A percentile compares a stretch with the other conserved stretches of the same genome.
Conservation (phyloP, 441 rosid genomes). For the Breynia disticha region DNA sequence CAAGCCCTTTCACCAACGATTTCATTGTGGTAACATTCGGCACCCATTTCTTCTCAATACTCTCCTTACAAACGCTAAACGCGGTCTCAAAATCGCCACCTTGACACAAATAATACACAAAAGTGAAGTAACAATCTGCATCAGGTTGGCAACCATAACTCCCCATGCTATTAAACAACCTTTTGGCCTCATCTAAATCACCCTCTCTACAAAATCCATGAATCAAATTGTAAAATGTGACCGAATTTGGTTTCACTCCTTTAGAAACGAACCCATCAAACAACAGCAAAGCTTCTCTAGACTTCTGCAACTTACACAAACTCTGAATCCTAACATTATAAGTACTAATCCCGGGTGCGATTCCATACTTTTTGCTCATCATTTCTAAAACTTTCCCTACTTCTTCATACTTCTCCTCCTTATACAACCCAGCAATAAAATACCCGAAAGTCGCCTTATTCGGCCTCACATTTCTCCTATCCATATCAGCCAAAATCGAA, state of each 20-base stretch:
- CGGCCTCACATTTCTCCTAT: conserved; percentile 46
- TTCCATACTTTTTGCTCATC: conserved; percentile 46
- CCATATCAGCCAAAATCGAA: conserved; percentile 67
- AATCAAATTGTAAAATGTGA: conserved; percentile 48
- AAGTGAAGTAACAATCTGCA: conserved; percentile 41
- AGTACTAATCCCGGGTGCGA: conserved; percentile 26
- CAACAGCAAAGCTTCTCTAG: conserved; percentile 49
- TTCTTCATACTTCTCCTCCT: conserved; percentile 59
- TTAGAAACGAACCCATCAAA: conserved; percentile 31
- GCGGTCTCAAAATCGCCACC: conserved; percentile 56
- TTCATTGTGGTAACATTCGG: conserved; percentile 59
- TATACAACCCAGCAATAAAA: conserved; percentile 54
- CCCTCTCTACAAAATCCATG: conserved; percentile 63
- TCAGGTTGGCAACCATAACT: conserved; percentile 39
- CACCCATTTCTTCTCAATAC: conserved; percentile 62
- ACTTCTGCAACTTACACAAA: conserved; percentile 47
- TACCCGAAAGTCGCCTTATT: conserved; percentile 36
- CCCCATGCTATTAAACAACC: conserved; percentile 46
- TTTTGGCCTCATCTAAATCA: conserved; percentile 52
- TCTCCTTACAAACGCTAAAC: conserved; percentile 39
- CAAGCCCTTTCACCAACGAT: conserved; percentile 58
- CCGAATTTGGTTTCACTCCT: conserved; percentile 44
- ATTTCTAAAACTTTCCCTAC: conserved; percentile 50
- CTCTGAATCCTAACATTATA: conserved; percentile 59
- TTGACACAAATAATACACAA: conserved; percentile 47